Conservation (phyloP, 2,329 filamentous ascomycete species). For the Ascochyta lentis region DNA sequence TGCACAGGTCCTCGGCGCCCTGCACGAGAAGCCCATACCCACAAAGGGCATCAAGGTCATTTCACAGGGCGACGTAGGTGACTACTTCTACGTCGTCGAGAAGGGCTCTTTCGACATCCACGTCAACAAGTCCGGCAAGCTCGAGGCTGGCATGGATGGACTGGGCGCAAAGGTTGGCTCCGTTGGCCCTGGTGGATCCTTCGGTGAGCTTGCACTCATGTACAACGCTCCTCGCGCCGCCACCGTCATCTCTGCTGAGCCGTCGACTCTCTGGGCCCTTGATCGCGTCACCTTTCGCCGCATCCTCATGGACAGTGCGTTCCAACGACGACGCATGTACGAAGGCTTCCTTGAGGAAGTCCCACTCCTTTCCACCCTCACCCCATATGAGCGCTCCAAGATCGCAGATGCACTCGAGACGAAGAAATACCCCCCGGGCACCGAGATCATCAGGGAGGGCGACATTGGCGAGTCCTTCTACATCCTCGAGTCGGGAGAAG, state of each 20-base stretch:
- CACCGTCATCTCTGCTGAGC: slow-evolving; percentile 84
- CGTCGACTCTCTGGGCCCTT: slow-evolving; percentile 88
- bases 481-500: slow-evolving; percentile 85
- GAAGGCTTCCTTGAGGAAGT: slow-evolving; percentile 96
- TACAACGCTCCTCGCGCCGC: slow-evolving; percentile 97
- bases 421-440: slow-evolving; percentile 78
- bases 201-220: slow-evolving; percentile 97
- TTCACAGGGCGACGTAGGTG: slow-evolving; percentile 90
- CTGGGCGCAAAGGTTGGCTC: slow-evolving; percentile 82
- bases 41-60: slow-evolving; percentile 92
- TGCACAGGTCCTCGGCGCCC: slow-evolving; percentile 82
- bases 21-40: slow-evolving; percentile 94
- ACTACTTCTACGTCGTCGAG: slow-evolving; percentile 98
- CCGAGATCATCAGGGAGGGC: slow-evolving; percentile 88
- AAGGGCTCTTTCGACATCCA: slow-evolving; percentile 89
- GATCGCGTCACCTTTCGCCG: slow-evolving; percentile 96
- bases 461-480: slow-evolving; percentile 93
- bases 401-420: slow-evolving; percentile 96
- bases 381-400: slow-evolving; percentile 93
- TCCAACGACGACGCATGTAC: slow-evolving; percentile 94
- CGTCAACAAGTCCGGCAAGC: slow-evolving; percentile 77
- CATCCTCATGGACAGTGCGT: slow-evolving; percentile 97
- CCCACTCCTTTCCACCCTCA: slow-evolving; percentile 80
- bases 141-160: slow-evolving; percentile 81
- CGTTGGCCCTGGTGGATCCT: slow-evolving; percentile 88